These are phyloP conservation scores for Penicillium aurantiogriseum DNA, from an alignment of 2,329 filamentous ascomycete genomes.

Conservation along the genomic window DNA sequence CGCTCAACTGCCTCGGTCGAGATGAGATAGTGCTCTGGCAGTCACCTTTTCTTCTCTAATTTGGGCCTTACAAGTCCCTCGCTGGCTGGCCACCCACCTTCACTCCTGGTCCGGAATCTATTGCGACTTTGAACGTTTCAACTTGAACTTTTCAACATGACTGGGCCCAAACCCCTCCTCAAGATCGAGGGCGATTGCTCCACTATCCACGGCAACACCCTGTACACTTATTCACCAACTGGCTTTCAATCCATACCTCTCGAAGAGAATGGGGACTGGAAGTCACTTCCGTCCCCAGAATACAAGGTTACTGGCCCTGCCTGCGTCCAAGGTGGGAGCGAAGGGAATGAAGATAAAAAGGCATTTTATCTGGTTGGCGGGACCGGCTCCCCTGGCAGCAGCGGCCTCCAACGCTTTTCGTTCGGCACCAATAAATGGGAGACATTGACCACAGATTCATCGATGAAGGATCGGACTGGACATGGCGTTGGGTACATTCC, in stretches of 20 bases:
- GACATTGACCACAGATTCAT: conserved; percentile 51
- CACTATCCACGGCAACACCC: conserved; percentile 72
- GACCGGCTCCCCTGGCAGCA: conserved; percentile 58
- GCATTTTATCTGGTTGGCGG: conserved; percentile 83
- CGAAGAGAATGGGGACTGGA: conserved; percentile 69
- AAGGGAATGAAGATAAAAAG: conserved; percentile 44
- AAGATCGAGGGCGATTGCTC: conserved; percentile 77
- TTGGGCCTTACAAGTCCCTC: conserved; percentile 14
- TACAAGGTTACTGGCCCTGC: conserved; percentile 69
- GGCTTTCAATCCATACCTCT: conserved; percentile 75
- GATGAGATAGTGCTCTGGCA: conserved; percentile 41
- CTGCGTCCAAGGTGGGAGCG: conserved; percentile 69
- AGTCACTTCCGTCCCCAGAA: conserved; percentile 59
- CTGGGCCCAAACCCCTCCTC: conserved; percentile 67
- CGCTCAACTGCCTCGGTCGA: conserved; percentile 8
- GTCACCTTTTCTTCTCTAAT: conserved; percentile 28
- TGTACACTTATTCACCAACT: conserved; percentile 76
- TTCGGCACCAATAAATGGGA: conserved; percentile 60
- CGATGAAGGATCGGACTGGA: conserved; percentile 67
- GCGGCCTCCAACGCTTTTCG: conserved; percentile 70
- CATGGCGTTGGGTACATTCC: conserved; percentile 76
- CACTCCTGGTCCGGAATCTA: conserved; percentile 32
- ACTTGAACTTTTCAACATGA: conserved; percentile 53
- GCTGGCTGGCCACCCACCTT: conserved; percentile 29
- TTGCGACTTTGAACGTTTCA: conserved; percentile 12